phyloP scores from a whole-genome alignment of 1,139 yeast species.

The Arxiozyma telluris region DNA sequence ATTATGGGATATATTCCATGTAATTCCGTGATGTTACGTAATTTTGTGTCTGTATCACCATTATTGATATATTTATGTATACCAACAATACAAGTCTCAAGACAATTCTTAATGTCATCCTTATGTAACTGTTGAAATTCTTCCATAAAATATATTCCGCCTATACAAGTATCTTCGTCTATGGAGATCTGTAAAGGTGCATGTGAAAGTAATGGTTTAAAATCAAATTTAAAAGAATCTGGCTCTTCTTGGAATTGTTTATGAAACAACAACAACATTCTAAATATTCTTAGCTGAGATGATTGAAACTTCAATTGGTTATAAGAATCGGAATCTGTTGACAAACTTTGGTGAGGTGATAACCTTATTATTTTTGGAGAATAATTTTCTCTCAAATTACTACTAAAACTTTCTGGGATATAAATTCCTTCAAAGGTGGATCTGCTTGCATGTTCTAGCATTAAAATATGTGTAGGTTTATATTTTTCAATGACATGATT shows the following conservation, averaged over 20 bases:
- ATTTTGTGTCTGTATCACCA: not conserved
- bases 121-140: slow-evolving; percentile 36
- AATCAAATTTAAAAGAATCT: slow-evolving; percentile 34
- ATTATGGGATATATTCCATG: slow-evolving; percentile 16
- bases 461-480: slow-evolving; percentile 50
- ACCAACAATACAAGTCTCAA: slow-evolving; percentile 51
- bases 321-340: not conserved
- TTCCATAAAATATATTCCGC: slow-evolving; percentile 26
- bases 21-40: not conserved
- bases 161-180: slow-evolving; percentile 25
- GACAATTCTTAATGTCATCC: slow-evolving; percentile 36
- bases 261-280: slow-evolving; percentile 49
- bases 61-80: slow-evolving; percentile 26
- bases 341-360: slow-evolving; percentile 3
- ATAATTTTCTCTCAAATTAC: slow-evolving; percentile 15
- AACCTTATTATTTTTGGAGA: slow-evolving; percentile 15
- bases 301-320: slow-evolving; percentile 27
- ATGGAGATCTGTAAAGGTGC: slow-evolving; percentile 48
- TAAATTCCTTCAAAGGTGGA: slow-evolving; percentile 24
- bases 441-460: slow-evolving; percentile 34
- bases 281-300: slow-evolving; percentile 44
- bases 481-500: slow-evolving; percentile 39
- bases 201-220: slow-evolving; percentile 39
- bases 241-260: slow-evolving; percentile 16
- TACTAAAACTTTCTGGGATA: slow-evolving; percentile 19